Conservation (phyloP, 768 basidiomycete species). For the Suillus subalutaceus region DNA sequence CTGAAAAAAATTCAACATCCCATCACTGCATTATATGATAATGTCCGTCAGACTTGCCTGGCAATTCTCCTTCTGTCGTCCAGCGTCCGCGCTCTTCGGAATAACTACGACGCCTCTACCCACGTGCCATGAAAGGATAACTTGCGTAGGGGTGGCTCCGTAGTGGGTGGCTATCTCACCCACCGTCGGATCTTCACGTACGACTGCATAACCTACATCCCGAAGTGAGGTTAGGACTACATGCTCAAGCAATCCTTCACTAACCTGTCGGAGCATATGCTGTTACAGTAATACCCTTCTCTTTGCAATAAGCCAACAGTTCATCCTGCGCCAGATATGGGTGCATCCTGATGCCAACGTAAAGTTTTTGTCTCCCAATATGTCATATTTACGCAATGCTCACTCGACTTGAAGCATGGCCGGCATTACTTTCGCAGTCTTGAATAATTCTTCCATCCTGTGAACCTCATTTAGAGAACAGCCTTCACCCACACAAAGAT, state of each 20-base stretch:
- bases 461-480: neutral
- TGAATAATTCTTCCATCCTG: constrained; percentile 27
- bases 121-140: constrained; percentile 37
- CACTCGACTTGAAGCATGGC: constrained; percentile 38
- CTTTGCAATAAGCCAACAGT: constrained; percentile 29
- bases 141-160: constrained; percentile 28
- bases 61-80: constrained; percentile 29
- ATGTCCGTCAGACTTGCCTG: constrained; percentile 34
- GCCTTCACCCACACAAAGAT: neutral
- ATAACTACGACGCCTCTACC: constrained; percentile 32
- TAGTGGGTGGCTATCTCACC: constrained; percentile 32
- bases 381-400: constrained; percentile 1
- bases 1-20: constrained; percentile 28
- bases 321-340: constrained; percentile 35
- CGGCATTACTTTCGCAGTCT: constrained; percentile 30
- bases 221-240: constrained; percentile 10
- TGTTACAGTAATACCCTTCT: constrained; percentile 35
- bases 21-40: neutral
- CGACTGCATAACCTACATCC: constrained; percentile 24
- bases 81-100: constrained; percentile 31
- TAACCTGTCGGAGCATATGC: constrained; percentile 37
- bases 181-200: constrained; percentile 34
- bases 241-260: neutral
- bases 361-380: neutral
- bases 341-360: constrained; percentile 35